Evolutionary conservation across 2,329 filamentous ascomycete genomes (phyloP).

Genomic region (Cladophialophora psammophila): DNA sequence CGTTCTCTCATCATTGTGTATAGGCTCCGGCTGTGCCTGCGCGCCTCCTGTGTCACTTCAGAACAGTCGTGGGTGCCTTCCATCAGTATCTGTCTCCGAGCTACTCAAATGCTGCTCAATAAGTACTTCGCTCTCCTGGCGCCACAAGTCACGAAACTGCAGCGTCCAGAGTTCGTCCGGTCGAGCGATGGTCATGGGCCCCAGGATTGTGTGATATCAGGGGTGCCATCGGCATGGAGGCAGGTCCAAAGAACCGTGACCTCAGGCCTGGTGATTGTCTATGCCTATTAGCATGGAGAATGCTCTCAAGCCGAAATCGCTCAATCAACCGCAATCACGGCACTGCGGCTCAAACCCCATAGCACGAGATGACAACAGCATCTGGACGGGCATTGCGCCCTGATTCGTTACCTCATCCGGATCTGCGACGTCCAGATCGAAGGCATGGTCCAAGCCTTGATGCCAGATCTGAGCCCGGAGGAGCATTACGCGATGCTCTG

Average conservation of each 20-base stretch:
- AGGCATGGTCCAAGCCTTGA: neutral
- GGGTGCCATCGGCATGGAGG: constrained; percentile 6
- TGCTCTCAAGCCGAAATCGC: neutral
- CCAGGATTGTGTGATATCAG: neutral
- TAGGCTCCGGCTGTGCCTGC: neutral
- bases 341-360: neutral
- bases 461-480: neutral
- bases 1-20: neutral
- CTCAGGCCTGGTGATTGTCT: constrained; percentile 7
- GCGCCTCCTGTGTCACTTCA: constrained; percentile 1
- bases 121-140: constrained; percentile 1
- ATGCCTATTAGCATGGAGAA: constrained; percentile 25
- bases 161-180: neutral
- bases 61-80: constrained; percentile 4
- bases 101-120: constrained; percentile 8
- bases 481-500: neutral
- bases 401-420: neutral
- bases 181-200: neutral
- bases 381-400: neutral
- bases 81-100: constrained; percentile 3
- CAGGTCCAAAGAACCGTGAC: constrained; percentile 3
- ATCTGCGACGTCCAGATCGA: neutral
- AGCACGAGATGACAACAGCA: neutral
- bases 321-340: neutral
- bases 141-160: neutral